phyloP scores from a whole-genome alignment of 345 rosid species.

The Noccaea caerulescens region DNA sequence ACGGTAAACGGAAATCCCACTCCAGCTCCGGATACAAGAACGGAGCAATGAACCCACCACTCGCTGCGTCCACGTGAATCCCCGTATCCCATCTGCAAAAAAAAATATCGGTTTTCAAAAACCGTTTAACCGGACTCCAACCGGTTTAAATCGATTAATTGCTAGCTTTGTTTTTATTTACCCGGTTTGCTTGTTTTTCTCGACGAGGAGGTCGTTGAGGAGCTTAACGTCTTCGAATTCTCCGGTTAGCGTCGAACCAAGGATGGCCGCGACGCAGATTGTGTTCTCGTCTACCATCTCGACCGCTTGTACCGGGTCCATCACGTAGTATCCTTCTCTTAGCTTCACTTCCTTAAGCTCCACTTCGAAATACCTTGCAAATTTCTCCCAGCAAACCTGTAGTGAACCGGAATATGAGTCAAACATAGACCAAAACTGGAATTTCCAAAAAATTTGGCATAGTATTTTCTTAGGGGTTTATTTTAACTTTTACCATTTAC shows the following conservation, averaged over 20 bases:
- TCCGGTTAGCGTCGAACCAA: constrained; percentile 65
- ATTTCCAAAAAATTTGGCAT: no score
- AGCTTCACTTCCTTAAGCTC: constrained; percentile 67
- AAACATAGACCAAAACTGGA: constrained; percentile 1
- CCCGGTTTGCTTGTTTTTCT: constrained; percentile 57
- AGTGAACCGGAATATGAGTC: constrained; percentile 25
- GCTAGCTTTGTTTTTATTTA: constrained; percentile 1
- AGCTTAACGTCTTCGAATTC: constrained; percentile 72
- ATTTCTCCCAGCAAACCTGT: constrained; percentile 74
- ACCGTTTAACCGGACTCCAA: neutral
- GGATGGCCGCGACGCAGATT: constrained; percentile 65
- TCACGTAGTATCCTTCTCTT: constrained; percentile 60
- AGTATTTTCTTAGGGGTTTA: no score
- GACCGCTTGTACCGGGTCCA: constrained; percentile 61
- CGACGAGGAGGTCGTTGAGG: constrained; percentile 52
- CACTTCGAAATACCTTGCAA: constrained; percentile 71
- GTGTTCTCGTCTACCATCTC: constrained; percentile 72
- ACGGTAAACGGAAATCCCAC: constrained; percentile 64
- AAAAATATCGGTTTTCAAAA: neutral
- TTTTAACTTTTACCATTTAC: neutral
- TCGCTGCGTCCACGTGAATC: constrained; percentile 67
- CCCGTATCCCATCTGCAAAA: constrained; percentile 62
- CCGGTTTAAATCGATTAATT: neutral
- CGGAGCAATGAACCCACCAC: constrained; percentile 71
- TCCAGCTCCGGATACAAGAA: constrained; percentile 64